Evolutionary conservation across 2,329 filamentous ascomycete species (phyloP), one percentile per base, ranked within the genome.

Genomic region (Aspergillus piperis): DNA sequence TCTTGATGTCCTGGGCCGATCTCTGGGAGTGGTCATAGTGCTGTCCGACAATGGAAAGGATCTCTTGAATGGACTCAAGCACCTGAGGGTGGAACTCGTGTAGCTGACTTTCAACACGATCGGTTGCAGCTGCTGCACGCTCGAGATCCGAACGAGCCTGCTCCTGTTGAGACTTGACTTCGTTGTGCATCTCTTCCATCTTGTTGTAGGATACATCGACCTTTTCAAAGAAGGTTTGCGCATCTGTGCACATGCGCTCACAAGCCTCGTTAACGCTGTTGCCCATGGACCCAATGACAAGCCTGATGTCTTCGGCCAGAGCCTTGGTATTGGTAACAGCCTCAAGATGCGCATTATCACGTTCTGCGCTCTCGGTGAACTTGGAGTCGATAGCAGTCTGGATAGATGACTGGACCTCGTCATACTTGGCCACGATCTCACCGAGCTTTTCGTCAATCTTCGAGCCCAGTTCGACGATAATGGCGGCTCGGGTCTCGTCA

Each of bases 11-110:
- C 57, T 87, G 81, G 1, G 82, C 79, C 0, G 88, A 84, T 48
- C 85, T 83, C 75, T 93, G 92, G 13, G 92, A 90, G 71, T 96
- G 91, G 67, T 96, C 92, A 70, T 90, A 96, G 73, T 98, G 93
- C 72, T 96, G 86, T 23, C 87, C 89, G 57, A 96, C 90, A 23
- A 96, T 83, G 7, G 87, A 82, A 41, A 96, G 83, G n/a, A 98
- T 87, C 69, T 97, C 91, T 68, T 92, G 90, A 65, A 99, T 86
- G 0, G 90, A 86, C 56, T 94, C 88, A 59, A 97, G 84, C 66
- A 98, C 90, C 77, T 96, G 90, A 1, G 95, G 95, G 68, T 97
- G 90, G 65, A 90, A 89, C 73, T 97, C 92, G 8, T 85, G 85
- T 30, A 96, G 84, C 60, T 95, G 88, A 61, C 84, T 89, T 71